These are phyloP conservation scores for Herpotrichia juniperi DNA, from an alignment of 2,329 filamentous ascomycete genomes.

Conservation along the genomic window DNA sequence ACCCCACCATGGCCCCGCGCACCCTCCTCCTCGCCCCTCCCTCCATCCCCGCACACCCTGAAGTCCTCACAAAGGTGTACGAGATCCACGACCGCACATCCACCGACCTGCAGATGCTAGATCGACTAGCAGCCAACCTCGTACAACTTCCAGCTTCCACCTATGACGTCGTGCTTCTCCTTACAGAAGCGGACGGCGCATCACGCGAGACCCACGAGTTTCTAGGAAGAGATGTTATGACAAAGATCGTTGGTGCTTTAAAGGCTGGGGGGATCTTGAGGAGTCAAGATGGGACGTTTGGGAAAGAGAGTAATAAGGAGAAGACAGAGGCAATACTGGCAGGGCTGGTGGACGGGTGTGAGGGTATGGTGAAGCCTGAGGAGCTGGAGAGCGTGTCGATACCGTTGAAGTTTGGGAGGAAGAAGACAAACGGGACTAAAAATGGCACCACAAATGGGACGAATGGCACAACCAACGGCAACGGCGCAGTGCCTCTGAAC, in stretches of 20 bases:
- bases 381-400: constrained; percentile 63
- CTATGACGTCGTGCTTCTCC: constrained; percentile 84
- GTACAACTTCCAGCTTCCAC: constrained; percentile 76
- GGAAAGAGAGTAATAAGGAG: constrained; percentile 53
- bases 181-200: constrained; percentile 76
- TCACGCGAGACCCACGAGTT: constrained; percentile 66
- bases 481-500: constrained; percentile 11
- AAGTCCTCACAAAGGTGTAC: constrained; percentile 74
- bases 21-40: constrained; percentile 89
- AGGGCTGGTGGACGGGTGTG: constrained; percentile 69
- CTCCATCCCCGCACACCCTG: constrained; percentile 84
- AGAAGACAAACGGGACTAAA: constrained; percentile 55
- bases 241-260: constrained; percentile 71
- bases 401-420: constrained; percentile 68
- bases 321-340: constrained; percentile 83
- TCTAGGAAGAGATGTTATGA: constrained; percentile 71
- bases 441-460: constrained; percentile 23
- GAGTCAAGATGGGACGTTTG: constrained; percentile 71
- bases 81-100: constrained; percentile 73
- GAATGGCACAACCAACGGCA: constrained; percentile 22
- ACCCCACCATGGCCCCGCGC: constrained; percentile 52
- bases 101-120: constrained; percentile 97
- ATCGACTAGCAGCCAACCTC: constrained; percentile 83
- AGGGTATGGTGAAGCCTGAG: constrained; percentile 77
- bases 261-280: constrained; percentile 71